phyloP scores from a whole-genome alignment of 2,329 filamentous ascomycete genomes.

The Dactylellina drechsleri region DNA sequence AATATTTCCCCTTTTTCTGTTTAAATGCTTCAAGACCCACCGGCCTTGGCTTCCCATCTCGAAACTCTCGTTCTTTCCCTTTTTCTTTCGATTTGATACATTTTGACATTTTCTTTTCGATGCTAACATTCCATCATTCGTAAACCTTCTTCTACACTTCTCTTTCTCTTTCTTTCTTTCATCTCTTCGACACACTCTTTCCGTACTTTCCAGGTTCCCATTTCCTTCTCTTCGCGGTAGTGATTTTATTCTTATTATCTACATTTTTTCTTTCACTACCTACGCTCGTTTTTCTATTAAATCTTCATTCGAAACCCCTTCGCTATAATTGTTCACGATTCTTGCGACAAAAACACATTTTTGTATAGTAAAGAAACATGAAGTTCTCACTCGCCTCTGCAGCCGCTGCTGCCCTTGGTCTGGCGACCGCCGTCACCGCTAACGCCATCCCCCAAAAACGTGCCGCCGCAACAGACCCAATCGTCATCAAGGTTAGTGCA shows the following conservation, averaged over 20 bases:
- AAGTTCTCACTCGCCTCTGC: constrained; percentile 65
- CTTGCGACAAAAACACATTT: constrained; percentile 16
- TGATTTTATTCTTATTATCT: constrained; percentile 30
- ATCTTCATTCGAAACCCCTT: constrained; percentile 22
- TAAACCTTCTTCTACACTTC: constrained; percentile 14
- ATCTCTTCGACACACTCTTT: constrained; percentile 57
- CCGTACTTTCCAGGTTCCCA: constrained; percentile 59
- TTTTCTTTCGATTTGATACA: constrained; percentile 20
- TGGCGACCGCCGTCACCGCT: constrained; percentile 64
- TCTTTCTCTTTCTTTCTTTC: constrained; percentile 53
- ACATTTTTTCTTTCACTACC: constrained; percentile 52
- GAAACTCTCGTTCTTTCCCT: constrained; percentile 27
- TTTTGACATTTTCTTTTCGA: constrained; percentile 38
- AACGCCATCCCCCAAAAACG: constrained; percentile 54
- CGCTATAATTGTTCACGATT: constrained; percentile 33
- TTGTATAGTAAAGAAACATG: constrained; percentile 63
- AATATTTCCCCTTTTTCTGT: constrained; percentile 39
- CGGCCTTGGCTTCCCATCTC: constrained; percentile 18
- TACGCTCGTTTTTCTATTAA: constrained; percentile 10
- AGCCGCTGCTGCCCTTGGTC: constrained; percentile 63
- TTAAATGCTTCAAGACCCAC: constrained; percentile 23
- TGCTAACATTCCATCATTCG: constrained; percentile 14
- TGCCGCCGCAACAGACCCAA: constrained; percentile 69
- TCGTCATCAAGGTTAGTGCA: constrained; percentile 64
- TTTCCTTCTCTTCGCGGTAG: constrained; percentile 55